A percentile compares a stretch with the other conserved stretches of the same genome.
Evolutionary conservation across 73 alveolate species (phyloP).

Genomic region (Tetrahymena borealis): DNA sequence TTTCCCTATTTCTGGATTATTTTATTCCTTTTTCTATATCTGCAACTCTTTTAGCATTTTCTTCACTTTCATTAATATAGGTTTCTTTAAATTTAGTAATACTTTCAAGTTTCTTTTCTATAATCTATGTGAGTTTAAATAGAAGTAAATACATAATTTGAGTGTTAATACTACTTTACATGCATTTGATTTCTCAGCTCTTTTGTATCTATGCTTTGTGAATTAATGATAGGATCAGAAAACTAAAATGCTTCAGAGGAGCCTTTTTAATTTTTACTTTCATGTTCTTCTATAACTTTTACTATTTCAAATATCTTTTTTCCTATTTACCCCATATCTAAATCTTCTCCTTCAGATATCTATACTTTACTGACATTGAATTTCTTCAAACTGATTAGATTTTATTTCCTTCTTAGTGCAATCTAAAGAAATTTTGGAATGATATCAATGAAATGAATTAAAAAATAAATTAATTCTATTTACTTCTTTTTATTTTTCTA

Average conservation of each 20-base stretch:
- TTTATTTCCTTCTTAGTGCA: background rate
- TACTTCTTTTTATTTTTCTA: background rate
- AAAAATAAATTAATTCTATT: too few relatives aligned
- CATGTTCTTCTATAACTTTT: background rate
- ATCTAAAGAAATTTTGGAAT: background rate
- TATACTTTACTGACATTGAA: background rate
- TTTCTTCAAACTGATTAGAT: background rate
- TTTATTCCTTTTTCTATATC: background rate
- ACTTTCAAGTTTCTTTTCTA: background rate
- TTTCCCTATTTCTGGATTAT: background rate
- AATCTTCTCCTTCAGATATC: background rate
- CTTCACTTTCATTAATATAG: background rate
- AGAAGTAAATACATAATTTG: background rate
- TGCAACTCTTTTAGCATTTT: background rate
- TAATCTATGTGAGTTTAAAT: background rate
- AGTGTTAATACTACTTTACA: background rate
- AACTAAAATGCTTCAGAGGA: background rate
- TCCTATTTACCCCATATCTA: background rate
- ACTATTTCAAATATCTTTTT: background rate
- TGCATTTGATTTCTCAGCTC: background rate
- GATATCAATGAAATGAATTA: background rate
- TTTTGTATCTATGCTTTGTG: background rate
- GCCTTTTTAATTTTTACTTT: background rate
- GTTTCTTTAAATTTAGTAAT: background rate
- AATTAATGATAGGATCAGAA: background rate